Conservation (phyloP, 2,329 filamentous ascomycete species). For the Talaromyces marneffei region DNA sequence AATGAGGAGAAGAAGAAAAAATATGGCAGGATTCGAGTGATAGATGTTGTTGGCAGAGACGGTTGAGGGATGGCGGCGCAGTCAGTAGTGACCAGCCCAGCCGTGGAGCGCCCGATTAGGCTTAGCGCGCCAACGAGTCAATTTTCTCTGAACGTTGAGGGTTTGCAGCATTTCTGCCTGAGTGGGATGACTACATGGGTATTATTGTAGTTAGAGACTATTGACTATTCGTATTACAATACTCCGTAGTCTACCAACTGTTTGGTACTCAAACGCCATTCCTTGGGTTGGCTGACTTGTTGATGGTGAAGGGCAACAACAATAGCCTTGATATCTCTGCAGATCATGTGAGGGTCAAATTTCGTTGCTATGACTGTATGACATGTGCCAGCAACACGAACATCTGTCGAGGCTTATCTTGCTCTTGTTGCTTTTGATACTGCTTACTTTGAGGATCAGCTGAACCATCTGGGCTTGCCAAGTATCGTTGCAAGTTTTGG, state of each 20-base stretch:
- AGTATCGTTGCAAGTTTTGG: not conserved
- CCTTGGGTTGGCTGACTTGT: not conserved
- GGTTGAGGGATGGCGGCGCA: slow-evolving; percentile 10
- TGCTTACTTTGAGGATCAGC: not conserved
- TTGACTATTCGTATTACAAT: too few relatives aligned
- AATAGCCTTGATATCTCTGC: not conserved
- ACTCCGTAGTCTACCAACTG: not conserved
- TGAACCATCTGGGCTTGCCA: not conserved
- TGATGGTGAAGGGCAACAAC: not conserved
- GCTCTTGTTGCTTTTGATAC: not conserved
- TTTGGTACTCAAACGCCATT: not conserved
- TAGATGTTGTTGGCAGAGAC: slow-evolving; percentile 8
- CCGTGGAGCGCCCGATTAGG: not conserved
- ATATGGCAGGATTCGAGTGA: slow-evolving; percentile 1
- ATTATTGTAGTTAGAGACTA: too few relatives aligned
- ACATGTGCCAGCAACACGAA: not conserved
- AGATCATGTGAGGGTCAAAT: slow-evolving; percentile 5
- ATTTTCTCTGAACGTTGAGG: not conserved
- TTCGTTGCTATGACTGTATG: slow-evolving; percentile 1
- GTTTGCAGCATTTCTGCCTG: not conserved
- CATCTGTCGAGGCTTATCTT: not conserved
- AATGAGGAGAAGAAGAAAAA: slow-evolving; percentile 8
- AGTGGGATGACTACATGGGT: too few relatives aligned
- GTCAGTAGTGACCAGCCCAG: not conserved
- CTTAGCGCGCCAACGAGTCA: slow-evolving; percentile 4